These are phyloP conservation scores for Parmelia sp. DNA, from an alignment of 495 filamentous ascomycete species.

Conservation along the genomic window DNA sequence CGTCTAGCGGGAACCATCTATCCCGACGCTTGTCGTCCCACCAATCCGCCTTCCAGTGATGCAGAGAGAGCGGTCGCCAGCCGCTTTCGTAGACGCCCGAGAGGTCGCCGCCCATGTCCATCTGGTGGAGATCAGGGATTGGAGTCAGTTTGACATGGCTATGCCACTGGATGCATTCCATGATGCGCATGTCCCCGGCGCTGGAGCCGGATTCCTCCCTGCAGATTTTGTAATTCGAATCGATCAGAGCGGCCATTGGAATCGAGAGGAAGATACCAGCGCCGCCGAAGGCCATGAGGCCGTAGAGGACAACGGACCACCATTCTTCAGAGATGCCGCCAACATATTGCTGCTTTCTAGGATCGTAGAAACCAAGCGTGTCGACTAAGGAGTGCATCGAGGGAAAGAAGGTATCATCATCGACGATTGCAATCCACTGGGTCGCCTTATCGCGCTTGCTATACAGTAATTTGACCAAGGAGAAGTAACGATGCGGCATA, in stretches of 20 bases:
- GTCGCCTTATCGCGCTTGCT: slow-evolving; percentile 42
- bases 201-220: slow-evolving; percentile 32
- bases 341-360: slow-evolving; percentile 44
- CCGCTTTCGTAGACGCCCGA: slow-evolving; percentile 53
- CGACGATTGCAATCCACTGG: slow-evolving; percentile 55
- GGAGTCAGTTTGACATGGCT: slow-evolving; percentile 45
- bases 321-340: slow-evolving; percentile 52
- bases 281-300: slow-evolving; percentile 53
- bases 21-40: slow-evolving; percentile 36
- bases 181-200: slow-evolving; percentile 44
- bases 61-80: slow-evolving; percentile 46
- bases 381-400: slow-evolving; percentile 45
- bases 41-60: slow-evolving; percentile 53
- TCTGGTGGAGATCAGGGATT: slow-evolving; percentile 47
- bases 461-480: slow-evolving; percentile 48
- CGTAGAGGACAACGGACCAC: slow-evolving; percentile 43
- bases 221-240: slow-evolving; percentile 35
- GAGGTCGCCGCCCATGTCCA: slow-evolving; percentile 45
- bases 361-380: slow-evolving; percentile 42
- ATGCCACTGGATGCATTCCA: slow-evolving; percentile 48
- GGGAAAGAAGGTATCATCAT: slow-evolving; percentile 66
- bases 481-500: slow-evolving; percentile 52
- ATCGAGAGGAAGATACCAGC: slow-evolving; percentile 53
- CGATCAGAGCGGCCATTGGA: slow-evolving; percentile 41
- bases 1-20: slow-evolving; percentile 36